Evolutionary conservation across 2,329 filamentous ascomycete genomes (phyloP).

Genomic region (Trichophyton equinum): DNA sequence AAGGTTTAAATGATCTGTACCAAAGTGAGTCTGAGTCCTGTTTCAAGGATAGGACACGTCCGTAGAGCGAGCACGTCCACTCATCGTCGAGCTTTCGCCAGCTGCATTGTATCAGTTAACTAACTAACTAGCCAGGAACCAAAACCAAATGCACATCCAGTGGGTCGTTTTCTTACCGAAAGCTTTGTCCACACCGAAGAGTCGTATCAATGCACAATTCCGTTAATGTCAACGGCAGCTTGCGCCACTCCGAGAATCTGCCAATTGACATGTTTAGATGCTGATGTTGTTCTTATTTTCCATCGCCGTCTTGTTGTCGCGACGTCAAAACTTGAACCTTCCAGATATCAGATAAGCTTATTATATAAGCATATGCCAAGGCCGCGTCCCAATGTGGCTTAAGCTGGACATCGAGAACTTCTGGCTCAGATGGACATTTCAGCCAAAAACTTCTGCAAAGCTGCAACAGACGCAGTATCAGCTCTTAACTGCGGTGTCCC

Average conservation of each 20-base stretch:
- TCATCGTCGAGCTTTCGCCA: slow-evolving; percentile 77
- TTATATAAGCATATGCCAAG: background rate
- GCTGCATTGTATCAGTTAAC: slow-evolving; percentile 32
- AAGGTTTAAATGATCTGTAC: slow-evolving; percentile 58
- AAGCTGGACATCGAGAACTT: slow-evolving; percentile 1
- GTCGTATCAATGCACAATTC: slow-evolving; percentile 94
- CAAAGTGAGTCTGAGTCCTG: slow-evolving; percentile 70
- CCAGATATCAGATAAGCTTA: background rate
- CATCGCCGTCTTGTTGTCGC: background rate
- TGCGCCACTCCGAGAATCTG: slow-evolving; percentile 66
- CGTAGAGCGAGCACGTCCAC: slow-evolving; percentile 82
- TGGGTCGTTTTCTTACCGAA: slow-evolving; percentile 40
- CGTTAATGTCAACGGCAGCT: slow-evolving; percentile 65
- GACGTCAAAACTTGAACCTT: background rate
- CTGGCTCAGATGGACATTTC: background rate
- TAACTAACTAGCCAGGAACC: background rate
- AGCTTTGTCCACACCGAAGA: slow-evolving; percentile 87
- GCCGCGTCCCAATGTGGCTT: background rate
- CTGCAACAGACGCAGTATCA: background rate
- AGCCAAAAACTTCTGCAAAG: background rate
- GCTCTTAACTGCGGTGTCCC: background rate
- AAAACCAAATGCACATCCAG: too few relatives aligned
- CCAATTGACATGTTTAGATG: slow-evolving; percentile 25
- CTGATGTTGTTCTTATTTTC: background rate
- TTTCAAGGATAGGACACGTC: slow-evolving; percentile 69